These are phyloP conservation scores for Artemisia tridentata DNA, from an alignment of 129 eudicot species.

Conservation along the genomic window DNA sequence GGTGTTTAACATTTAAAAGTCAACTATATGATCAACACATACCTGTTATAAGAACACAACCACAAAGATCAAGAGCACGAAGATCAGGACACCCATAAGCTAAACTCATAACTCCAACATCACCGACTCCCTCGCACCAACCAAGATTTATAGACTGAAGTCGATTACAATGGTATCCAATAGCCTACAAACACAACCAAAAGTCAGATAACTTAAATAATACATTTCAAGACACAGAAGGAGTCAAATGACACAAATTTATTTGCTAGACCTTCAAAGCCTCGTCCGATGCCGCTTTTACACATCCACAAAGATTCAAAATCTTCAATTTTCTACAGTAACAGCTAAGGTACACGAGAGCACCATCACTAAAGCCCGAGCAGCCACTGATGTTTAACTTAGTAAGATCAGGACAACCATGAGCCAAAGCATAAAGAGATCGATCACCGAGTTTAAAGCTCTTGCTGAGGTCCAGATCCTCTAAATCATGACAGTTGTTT, in stretches of 20 bases:
- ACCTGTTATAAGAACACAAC: conserved; percentile 93
- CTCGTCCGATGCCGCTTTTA: conserved; percentile 73
- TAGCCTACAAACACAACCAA: conserved; percentile 51
- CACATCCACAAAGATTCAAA: conserved; percentile 91
- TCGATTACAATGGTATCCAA: conserved; percentile 67
- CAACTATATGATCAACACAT: conserved; percentile 3
- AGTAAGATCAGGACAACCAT: conserved; percentile 67
- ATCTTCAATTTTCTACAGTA: conserved; percentile 63
- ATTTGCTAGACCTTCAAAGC: conserved; percentile 58
- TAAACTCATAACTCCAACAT: conserved; percentile 81
- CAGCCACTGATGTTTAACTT: conserved; percentile 92
- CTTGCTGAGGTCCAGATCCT: conserved; percentile 89
- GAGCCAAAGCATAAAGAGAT: conserved; percentile 79
- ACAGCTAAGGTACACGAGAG: conserved; percentile 59
- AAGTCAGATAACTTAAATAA: neutral
- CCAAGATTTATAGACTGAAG: conserved; percentile 81
- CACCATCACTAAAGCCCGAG: conserved; percentile 68
- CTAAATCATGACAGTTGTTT: conserved; percentile 61
- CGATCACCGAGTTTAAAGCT: conserved; percentile 74
- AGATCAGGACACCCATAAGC: conserved; percentile 95
- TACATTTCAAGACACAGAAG: neutral
- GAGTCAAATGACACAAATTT: neutral
- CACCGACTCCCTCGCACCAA: conserved; percentile 88
- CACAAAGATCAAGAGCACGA: conserved; percentile 74
- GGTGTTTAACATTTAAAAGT: conserved; percentile 8